These are phyloP conservation scores for Citrus mangshanensis DNA, from an alignment of 345 rosid genomes.

Conservation along the genomic window DNA sequence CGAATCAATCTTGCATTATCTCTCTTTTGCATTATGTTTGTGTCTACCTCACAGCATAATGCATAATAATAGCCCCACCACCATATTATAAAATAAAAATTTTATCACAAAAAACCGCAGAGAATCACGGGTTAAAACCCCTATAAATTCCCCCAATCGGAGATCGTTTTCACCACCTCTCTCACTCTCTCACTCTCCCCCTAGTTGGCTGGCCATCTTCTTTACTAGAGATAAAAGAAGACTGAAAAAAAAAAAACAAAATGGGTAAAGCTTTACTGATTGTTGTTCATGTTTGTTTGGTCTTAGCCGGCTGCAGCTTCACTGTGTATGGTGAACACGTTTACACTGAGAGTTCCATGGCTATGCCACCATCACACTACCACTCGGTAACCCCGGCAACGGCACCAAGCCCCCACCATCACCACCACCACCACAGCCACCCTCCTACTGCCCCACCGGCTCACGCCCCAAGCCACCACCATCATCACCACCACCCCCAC, in stretches of 20 bases:
- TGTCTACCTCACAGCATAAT: no score
- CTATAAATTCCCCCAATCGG: slow-evolving; percentile 28
- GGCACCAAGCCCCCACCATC: slow-evolving; percentile 35
- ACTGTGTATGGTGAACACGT: slow-evolving; percentile 28
- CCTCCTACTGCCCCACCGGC: slow-evolving; percentile 26
- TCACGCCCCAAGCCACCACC: slow-evolving; percentile 23
- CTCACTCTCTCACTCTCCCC: background rate
- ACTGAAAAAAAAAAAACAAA: background rate
- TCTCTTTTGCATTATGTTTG: background rate
- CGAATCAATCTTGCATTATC: no score
- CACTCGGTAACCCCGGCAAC: slow-evolving; percentile 23
- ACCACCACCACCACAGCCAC: slow-evolving; percentile 25
- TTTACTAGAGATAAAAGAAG: no score
- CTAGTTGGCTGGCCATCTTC: no score
- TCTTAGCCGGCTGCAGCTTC: slow-evolving; percentile 35
- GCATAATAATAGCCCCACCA: background rate
- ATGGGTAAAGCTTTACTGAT: slow-evolving; percentile 38
- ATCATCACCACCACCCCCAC: background rate
- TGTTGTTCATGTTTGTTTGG: slow-evolving; percentile 25
- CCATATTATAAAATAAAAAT: background rate
- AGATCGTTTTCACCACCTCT: no score
- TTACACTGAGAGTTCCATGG: slow-evolving; percentile 1
- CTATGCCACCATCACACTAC: slow-evolving; percentile 22
- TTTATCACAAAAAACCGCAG: slow-evolving; percentile 21
- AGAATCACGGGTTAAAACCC: slow-evolving; percentile 24